Percentiles rank a stretch among this genome's conserved stretches.
phyloP scores from a whole-genome alignment of 768 basidiomycete genomes.

The Phanerochaete sordida region DNA sequence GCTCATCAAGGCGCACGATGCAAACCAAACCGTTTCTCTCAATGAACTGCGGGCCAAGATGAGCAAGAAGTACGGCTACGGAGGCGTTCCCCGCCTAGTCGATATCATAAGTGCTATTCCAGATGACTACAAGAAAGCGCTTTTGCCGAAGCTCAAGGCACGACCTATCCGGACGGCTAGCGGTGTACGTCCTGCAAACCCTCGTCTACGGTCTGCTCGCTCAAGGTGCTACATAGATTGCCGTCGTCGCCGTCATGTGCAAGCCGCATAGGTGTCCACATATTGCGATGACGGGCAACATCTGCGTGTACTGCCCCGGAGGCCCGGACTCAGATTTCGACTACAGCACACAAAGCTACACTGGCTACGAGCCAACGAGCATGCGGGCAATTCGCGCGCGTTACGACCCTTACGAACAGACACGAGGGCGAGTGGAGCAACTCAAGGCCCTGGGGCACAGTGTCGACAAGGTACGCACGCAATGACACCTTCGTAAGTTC shows the following conservation, averaged over 20 bases:
- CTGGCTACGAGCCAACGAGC: conserved; percentile 94
- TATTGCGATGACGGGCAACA: conserved; percentile 99
- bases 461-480: conserved; percentile 80
- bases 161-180: conserved; percentile 96
- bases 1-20: conserved; percentile 84
- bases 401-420: conserved; percentile 97
- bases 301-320: conserved; percentile 99
- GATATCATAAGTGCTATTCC: conserved; percentile 99
- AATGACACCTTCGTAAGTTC: neutral
- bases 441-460: conserved; percentile 93
- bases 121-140: conserved; percentile 91
- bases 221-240: conserved; percentile 56
- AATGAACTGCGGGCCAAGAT: conserved; percentile 84
- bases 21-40: conserved; percentile 73
- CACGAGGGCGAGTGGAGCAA: conserved; percentile 92
- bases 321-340: conserved; percentile 99
- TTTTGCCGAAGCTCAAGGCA: conserved; percentile 87
- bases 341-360: conserved; percentile 96
- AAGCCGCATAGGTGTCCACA: conserved; percentile 99
- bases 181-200: conserved; percentile 58
- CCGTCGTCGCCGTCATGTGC: conserved; percentile 99
- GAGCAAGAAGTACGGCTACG: conserved; percentile 86
- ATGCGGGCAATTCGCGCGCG: conserved; percentile 98
- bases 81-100: conserved; percentile 88
- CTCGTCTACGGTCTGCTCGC: neutral